phyloP scores from a whole-genome alignment of 495 filamentous ascomycete species.

The Aspergillus bridgeri region DNA sequence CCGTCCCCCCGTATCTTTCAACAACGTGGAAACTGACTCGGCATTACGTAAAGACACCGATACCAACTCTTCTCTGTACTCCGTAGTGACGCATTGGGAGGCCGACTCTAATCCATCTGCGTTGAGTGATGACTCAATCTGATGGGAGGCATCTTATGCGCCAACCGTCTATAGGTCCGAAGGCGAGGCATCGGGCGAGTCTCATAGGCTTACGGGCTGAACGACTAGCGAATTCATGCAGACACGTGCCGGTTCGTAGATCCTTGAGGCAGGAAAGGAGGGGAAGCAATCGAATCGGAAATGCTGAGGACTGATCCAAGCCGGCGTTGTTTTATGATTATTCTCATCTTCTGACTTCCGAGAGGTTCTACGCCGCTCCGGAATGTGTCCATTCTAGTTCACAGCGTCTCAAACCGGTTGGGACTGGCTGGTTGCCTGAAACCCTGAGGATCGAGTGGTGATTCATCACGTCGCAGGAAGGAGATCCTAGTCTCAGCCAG shows the following conservation, averaged over 20 bases:
- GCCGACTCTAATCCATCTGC: not conserved
- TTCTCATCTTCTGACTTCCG: not conserved
- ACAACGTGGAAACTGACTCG: not conserved
- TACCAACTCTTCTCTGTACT: not conserved
- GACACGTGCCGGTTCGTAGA: constrained; percentile 34
- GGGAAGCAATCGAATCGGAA: not conserved
- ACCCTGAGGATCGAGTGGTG: constrained; percentile 4
- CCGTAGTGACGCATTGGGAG: not conserved
- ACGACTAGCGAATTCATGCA: constrained; percentile 10
- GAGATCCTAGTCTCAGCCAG: constrained; percentile 27
- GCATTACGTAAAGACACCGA: not conserved
- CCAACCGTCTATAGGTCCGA: not conserved
- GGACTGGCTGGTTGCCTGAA: constrained; percentile 8
- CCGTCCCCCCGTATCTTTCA: not conserved
- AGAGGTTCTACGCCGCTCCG: not conserved
- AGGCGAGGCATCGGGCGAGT: not conserved
- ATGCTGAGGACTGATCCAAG: constrained; percentile 3
- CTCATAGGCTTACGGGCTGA: constrained; percentile 10
- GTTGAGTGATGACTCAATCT: not conserved
- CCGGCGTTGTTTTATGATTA: not conserved
- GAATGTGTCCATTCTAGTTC: too few species aligned
- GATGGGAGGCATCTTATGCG: not conserved
- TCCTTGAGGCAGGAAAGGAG: constrained; percentile 17
- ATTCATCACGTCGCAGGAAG: constrained; percentile 14
- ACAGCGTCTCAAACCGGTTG: not conserved